A percentile compares a stretch with the other conserved stretches of the same genome.
These are phyloP conservation scores for Drechslerella stenobrocha DNA, from an alignment of 2,329 filamentous ascomycete genomes.

Conservation along the genomic window DNA sequence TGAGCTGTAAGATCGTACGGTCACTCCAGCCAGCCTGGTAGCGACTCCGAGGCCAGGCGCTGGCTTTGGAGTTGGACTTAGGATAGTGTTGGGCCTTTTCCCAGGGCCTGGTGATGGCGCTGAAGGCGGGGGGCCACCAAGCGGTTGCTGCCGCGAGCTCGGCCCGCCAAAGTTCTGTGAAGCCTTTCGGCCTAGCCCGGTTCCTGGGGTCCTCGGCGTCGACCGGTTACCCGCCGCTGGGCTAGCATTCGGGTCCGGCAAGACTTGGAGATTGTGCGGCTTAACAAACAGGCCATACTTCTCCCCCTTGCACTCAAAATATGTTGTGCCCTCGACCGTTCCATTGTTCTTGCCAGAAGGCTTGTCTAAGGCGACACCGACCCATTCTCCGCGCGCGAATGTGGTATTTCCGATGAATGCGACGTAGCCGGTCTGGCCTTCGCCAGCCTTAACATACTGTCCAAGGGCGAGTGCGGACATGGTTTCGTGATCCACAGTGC, in stretches of 20 bases:
- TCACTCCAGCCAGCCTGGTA: slow-evolving; percentile 23
- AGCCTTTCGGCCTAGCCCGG: slow-evolving; percentile 52
- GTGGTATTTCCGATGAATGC: slow-evolving; percentile 78
- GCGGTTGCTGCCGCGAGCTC: slow-evolving; percentile 49
- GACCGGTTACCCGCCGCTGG: slow-evolving; percentile 5
- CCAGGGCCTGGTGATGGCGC: slow-evolving; percentile 33
- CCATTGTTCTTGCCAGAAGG: slow-evolving; percentile 90
- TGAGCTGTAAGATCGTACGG: slow-evolving; percentile 6
- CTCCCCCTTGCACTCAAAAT: slow-evolving; percentile 78
- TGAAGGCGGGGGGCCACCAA: slow-evolving; percentile 24
- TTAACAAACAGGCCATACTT: slow-evolving; percentile 82
- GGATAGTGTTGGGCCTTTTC: slow-evolving; percentile 33
- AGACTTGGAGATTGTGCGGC: slow-evolving; percentile 64
- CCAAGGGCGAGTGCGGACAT: slow-evolving; percentile 59
- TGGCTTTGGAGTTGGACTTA: slow-evolving; percentile 35
- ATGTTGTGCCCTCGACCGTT: slow-evolving; percentile 80
- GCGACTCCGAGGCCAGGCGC: slow-evolving; percentile 23
- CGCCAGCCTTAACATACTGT: slow-evolving; percentile 75
- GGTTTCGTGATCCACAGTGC: slow-evolving; percentile 13
- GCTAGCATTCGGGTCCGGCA: slow-evolving; percentile 27
- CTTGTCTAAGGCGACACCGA: slow-evolving; percentile 84
- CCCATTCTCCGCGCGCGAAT: slow-evolving; percentile 82
- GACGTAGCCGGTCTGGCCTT: slow-evolving; percentile 75
- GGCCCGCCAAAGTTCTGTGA: slow-evolving; percentile 53
- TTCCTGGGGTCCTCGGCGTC: slow-evolving; percentile 54